These are phyloP conservation scores for Coemansia sp. DNA, from an alignment of 192 early-diverging fungal species.

Conservation along the genomic window DNA sequence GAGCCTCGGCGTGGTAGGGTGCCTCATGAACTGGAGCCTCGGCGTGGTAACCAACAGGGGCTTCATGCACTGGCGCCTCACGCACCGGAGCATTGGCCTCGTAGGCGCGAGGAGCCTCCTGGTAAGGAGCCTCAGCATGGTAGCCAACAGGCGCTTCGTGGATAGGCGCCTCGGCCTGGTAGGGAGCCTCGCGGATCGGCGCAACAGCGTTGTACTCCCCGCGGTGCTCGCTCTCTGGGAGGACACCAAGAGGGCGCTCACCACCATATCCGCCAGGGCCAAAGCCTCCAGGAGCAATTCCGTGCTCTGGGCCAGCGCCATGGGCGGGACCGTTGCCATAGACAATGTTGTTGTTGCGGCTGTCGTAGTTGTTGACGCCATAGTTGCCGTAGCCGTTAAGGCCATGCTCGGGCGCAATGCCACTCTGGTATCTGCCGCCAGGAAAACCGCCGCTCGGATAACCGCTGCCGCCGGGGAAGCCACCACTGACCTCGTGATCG, in stretches of 20 bases:
- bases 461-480: background rate
- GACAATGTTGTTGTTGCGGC: conserved; percentile 13
- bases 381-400: conserved; percentile 9
- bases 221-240: conserved; percentile 10
- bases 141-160: conserved; percentile 2
- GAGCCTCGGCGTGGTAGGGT: conserved; percentile 3
- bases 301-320: conserved; percentile 1
- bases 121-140: background rate
- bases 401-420: background rate
- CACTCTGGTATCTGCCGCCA: conserved; percentile 3
- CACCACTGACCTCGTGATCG: background rate
- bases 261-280: conserved; percentile 6
- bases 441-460: no score
- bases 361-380: conserved; percentile 4
- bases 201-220: conserved; percentile 8
- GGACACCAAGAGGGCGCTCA: background rate
- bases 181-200: background rate
- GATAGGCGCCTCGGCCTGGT: conserved; percentile 9
- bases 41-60: background rate
- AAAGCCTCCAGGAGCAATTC: no score
- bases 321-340: conserved; percentile 13
- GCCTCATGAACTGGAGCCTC: background rate
- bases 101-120: conserved; percentile 6
- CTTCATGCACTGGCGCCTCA: conserved; percentile 9
- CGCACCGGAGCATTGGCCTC: background rate